Percentiles rank a stretch among this genome's conserved stretches.
phyloP scores from a whole-genome alignment of 768 basidiomycete genomes.

The Sutorius australiensis region DNA sequence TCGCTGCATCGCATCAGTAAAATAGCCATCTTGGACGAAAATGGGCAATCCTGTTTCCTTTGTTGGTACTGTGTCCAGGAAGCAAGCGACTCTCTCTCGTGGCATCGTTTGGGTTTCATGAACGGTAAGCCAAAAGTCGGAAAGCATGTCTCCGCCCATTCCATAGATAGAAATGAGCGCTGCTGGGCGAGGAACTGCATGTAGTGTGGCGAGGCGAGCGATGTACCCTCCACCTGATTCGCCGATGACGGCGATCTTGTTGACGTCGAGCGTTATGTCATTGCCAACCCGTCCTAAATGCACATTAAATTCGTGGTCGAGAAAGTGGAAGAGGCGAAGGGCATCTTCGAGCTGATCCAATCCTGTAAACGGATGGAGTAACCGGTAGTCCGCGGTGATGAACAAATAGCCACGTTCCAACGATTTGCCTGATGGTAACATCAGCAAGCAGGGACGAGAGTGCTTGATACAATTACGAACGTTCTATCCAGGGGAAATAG shows the following conservation, averaged over 20 bases:
- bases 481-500: conserved; percentile 3
- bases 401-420: not conserved
- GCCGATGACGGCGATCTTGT: conserved; percentile 1
- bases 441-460: not conserved
- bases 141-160: conserved; percentile 3
- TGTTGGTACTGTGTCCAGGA: not conserved
- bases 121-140: conserved; percentile 1
- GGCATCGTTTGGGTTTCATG: not conserved
- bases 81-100: not conserved
- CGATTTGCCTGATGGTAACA: not conserved
- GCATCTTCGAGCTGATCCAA: conserved; percentile 3
- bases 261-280: not conserved
- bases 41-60: conserved; percentile 1
- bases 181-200: not conserved
- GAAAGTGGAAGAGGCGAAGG: conserved; percentile 1
- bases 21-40: not conserved
- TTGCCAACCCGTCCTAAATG: not conserved
- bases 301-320: not conserved
- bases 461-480: not conserved
- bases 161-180: conserved; percentile 2
- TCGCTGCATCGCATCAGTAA: not conserved
- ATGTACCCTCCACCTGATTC: conserved; percentile 3
- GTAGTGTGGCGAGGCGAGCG: not conserved
- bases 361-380: conserved; percentile 1
- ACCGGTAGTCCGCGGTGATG: conserved; percentile 2